These are phyloP conservation scores for Colletotrichum noveboracense DNA, from an alignment of 2,329 filamentous ascomycete species.

Conservation along the genomic window DNA sequence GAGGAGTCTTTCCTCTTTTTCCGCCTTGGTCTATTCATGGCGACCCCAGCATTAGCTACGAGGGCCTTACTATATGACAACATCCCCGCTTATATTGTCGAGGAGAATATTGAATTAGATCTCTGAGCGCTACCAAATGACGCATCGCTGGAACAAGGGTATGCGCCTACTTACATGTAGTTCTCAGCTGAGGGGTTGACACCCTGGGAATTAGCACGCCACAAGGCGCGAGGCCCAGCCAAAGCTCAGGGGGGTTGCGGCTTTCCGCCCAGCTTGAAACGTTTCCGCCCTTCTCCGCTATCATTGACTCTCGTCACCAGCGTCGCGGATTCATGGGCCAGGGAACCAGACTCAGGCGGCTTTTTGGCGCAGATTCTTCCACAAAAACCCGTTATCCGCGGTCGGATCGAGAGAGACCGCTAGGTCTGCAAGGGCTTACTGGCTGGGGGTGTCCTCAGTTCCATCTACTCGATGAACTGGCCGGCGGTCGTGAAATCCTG, in stretches of 20 bases:
- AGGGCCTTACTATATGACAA: not conserved
- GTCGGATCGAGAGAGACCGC: not conserved
- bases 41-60: not conserved
- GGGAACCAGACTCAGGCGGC: not conserved
- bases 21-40: not conserved
- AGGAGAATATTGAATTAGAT: not conserved
- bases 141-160: not conserved
- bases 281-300: not conserved
- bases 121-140: not conserved
- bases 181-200: not conserved
- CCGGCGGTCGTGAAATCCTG: not conserved
- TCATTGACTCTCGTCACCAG: not conserved
- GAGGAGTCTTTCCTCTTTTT: not conserved
- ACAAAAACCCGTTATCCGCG: not conserved
- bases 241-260: not conserved
- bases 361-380: not conserved
- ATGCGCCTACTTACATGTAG: not conserved
- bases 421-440: not conserved
- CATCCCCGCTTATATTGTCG: not conserved
- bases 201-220: not conserved
- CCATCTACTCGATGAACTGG: not conserved
- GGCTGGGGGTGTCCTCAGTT: not conserved
- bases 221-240: not conserved
- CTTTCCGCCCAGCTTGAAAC: not conserved
- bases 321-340: not conserved